Percentiles rank a stretch among this genome's conserved stretches.
Conservation (phyloP, 108 stramenopile species). For the Skeletonema menzelii region DNA sequence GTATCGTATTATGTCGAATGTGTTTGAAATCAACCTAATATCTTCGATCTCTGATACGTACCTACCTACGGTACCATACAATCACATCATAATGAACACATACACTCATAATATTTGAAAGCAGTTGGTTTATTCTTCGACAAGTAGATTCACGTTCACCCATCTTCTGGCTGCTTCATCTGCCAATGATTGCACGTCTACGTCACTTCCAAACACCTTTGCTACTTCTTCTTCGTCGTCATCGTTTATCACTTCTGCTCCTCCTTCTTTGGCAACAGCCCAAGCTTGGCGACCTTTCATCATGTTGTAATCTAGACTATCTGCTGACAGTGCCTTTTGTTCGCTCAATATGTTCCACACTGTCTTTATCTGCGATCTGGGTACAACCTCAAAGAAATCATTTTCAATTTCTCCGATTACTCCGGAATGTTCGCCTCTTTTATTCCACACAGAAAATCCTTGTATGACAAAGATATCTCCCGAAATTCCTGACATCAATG, state of each 20-base stretch:
- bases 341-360: slow-evolving; percentile 24
- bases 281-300: slow-evolving; percentile 25
- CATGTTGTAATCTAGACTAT: slow-evolving; percentile 20
- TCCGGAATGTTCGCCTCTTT: slow-evolving; percentile 20
- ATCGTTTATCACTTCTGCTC: background rate
- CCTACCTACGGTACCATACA: too few relatives aligned
- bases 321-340: slow-evolving; percentile 9
- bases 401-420: slow-evolving; percentile 33
- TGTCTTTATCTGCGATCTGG: background rate
- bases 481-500: slow-evolving; percentile 29
- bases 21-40: too few relatives aligned
- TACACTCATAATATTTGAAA: too few relatives aligned
- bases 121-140: too few relatives aligned
- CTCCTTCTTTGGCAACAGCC: slow-evolving; percentile 10
- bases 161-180: slow-evolving; percentile 37
- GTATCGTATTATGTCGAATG: too few relatives aligned
- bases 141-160: slow-evolving; percentile 27
- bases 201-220: slow-evolving; percentile 32
- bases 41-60: too few relatives aligned
- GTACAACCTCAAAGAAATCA: slow-evolving; percentile 40
- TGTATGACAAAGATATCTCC: slow-evolving; percentile 57
- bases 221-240: background rate
- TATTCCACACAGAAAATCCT: slow-evolving; percentile 63
- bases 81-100: too few relatives aligned
- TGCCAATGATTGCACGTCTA: slow-evolving; percentile 19